A percentile compares a stretch with the other conserved stretches of the same genome.
These are phyloP conservation scores for Penicillium coffeae DNA, from an alignment of 495 filamentous ascomycete species.

Conservation along the genomic window DNA sequence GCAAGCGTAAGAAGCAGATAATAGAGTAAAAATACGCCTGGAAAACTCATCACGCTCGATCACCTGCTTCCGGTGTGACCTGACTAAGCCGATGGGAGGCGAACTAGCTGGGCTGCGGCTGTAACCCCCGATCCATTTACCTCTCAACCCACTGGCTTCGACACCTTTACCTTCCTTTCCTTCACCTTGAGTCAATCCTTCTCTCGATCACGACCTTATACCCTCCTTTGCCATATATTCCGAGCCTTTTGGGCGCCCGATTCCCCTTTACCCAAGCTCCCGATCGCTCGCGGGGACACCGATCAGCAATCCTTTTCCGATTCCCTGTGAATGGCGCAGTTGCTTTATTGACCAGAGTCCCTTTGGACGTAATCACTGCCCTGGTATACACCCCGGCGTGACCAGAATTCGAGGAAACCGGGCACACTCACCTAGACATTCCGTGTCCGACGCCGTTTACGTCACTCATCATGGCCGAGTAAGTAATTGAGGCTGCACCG, in stretches of 20 bases:
- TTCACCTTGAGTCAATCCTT: constrained; percentile 13
- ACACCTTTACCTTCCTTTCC: constrained; percentile 2
- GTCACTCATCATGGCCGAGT: constrained; percentile 46
- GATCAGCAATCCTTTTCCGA: constrained; percentile 2
- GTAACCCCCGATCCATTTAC: neutral
- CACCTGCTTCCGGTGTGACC: constrained; percentile 4
- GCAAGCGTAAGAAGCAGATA: too few species aligned
- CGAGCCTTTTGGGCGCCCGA: neutral
- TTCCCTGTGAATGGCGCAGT: constrained; percentile 20
- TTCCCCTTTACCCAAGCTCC: constrained; percentile 7
- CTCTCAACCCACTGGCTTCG: constrained; percentile 4
- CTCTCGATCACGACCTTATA: neutral
- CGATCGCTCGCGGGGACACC: constrained; percentile 17
- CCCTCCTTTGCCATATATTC: neutral
- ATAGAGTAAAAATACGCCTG: neutral
- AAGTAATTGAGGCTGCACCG: constrained; percentile 18
- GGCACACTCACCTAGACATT: constrained; percentile 13
- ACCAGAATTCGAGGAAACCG: neutral
- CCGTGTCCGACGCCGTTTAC: constrained; percentile 20
- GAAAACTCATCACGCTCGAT: neutral
- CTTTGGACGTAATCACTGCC: constrained; percentile 11
- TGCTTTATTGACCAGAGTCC: constrained; percentile 1
- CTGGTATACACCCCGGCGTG: neutral
- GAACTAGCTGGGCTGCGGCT: constrained; percentile 4
- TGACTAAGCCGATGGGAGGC: constrained; percentile 3